A percentile compares a stretch with the other conserved stretches of the same genome.
These are phyloP conservation scores for Leccinum boreale DNA, from an alignment of 768 basidiomycete species.

Conservation along the genomic window DNA sequence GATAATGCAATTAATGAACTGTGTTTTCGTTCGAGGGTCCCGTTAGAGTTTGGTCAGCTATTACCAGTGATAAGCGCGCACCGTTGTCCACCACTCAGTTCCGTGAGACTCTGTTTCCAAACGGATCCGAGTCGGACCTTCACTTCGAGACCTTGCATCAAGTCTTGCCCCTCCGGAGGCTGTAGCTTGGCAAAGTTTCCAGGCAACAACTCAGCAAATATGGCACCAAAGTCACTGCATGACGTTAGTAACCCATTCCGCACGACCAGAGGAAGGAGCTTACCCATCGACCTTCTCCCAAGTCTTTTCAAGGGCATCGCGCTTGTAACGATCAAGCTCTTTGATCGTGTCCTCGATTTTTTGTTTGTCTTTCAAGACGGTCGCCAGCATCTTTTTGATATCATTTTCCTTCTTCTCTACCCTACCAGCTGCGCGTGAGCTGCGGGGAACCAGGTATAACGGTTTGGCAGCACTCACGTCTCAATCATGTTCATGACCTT, in stretches of 20 bases:
- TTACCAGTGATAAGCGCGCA: slow-evolving; percentile 33
- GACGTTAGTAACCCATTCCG: not conserved
- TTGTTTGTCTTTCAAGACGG: slow-evolving; percentile 86
- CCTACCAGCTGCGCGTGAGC: slow-evolving; percentile 37
- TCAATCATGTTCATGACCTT: slow-evolving; percentile 97
- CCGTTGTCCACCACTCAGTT: slow-evolving; percentile 96
- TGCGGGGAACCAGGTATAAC: not conserved
- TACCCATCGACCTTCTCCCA: slow-evolving; percentile 96
- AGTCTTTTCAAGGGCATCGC: slow-evolving; percentile 88
- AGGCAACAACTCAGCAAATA: slow-evolving; percentile 93
- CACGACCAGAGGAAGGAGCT: slow-evolving; percentile 21
- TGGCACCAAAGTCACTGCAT: slow-evolving; percentile 87
- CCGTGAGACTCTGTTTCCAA: slow-evolving; percentile 97
- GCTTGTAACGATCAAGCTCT: slow-evolving; percentile 91
- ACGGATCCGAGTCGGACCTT: slow-evolving; percentile 93
- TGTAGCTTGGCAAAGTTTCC: slow-evolving; percentile 96
- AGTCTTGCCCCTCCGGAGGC: slow-evolving; percentile 88
- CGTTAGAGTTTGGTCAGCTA: not conserved
- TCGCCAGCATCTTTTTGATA: slow-evolving; percentile 84
- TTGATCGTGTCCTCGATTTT: slow-evolving; percentile 95
- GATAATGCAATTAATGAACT: slow-evolving; percentile 98
- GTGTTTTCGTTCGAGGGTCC: not conserved
- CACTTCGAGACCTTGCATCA: slow-evolving; percentile 95
- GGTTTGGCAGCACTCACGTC: slow-evolving; percentile 48
- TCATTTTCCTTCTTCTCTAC: slow-evolving; percentile 90